These are phyloP conservation scores for Leishmania guyanensis DNA, from an alignment of 208 protist genomes.

Conservation along the genomic window DNA sequence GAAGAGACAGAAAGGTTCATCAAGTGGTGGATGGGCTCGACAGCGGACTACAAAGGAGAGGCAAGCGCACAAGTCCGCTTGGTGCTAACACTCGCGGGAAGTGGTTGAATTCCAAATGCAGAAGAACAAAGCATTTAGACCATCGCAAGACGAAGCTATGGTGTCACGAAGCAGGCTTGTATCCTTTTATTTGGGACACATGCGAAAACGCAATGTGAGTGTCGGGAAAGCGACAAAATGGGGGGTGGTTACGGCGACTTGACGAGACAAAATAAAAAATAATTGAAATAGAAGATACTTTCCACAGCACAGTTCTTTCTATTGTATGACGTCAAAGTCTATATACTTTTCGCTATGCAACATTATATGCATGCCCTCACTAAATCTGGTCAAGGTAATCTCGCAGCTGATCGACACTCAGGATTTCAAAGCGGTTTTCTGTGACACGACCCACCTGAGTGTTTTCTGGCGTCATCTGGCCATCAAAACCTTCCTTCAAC, in stretches of 20 bases:
- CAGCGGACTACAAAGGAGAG: background rate
- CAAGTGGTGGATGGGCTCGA: background rate
- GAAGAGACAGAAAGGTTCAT: background rate
- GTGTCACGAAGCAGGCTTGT: background rate
- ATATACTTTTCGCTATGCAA: constrained; percentile 9
- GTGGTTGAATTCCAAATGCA: background rate
- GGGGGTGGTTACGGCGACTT: background rate
- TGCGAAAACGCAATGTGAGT: background rate
- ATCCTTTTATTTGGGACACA: background rate
- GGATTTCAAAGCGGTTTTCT: constrained; percentile 75
- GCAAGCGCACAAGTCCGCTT: background rate
- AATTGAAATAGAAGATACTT: constrained; percentile 10
- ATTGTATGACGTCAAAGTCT: background rate
- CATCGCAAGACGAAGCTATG: background rate
- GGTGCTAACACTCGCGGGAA: background rate
- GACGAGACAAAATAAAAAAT: constrained; percentile 1
- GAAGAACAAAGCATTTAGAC: background rate
- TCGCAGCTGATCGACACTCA: constrained; percentile 79
- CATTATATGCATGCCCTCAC: background rate
- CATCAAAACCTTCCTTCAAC: constrained; percentile 97
- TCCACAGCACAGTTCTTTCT: background rate
- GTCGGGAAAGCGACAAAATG: background rate
- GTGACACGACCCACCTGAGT: constrained; percentile 99
- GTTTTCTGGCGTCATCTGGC: constrained; percentile 97
- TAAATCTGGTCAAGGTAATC: constrained; percentile 92